phyloP scores from a whole-genome alignment of 352 stramenopile species.

The Globisporangium camurandrum region DNA sequence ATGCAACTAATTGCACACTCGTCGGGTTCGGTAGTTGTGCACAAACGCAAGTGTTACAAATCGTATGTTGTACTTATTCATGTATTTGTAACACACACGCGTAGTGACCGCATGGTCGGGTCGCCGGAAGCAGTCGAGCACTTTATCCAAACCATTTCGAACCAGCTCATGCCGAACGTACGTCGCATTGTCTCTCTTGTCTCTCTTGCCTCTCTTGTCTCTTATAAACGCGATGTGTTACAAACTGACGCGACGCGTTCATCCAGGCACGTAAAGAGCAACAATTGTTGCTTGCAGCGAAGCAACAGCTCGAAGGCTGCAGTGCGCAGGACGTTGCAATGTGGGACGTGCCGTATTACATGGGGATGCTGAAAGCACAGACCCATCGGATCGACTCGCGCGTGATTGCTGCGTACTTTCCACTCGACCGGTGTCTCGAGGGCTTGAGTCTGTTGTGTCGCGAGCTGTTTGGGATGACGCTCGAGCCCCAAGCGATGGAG shows the following conservation, averaged over 20 bases:
- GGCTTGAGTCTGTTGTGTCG: slow-evolving; percentile 85
- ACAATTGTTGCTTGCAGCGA: slow-evolving; percentile 47
- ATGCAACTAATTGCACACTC: not conserved
- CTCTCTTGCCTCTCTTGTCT: not conserved
- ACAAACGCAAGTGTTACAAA: too few relatives aligned
- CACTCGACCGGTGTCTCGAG: slow-evolving; percentile 87
- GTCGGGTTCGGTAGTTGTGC: not conserved
- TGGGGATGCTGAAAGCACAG: slow-evolving; percentile 76
- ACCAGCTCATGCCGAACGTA: slow-evolving; percentile 69
- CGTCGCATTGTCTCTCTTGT: not conserved
- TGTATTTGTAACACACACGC: too few relatives aligned
- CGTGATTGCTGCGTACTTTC: slow-evolving; percentile 86
- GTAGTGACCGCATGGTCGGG: slow-evolving; percentile 82
- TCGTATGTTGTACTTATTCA: too few relatives aligned
- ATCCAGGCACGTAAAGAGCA: slow-evolving; percentile 47
- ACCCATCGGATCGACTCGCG: slow-evolving; percentile 70
- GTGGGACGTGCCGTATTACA: slow-evolving; percentile 95
- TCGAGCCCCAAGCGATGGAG: slow-evolving; percentile 73
- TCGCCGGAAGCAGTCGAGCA: slow-evolving; percentile 50
- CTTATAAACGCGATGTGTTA: too few relatives aligned
- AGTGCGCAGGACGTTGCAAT: slow-evolving; percentile 60
- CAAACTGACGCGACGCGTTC: too few relatives aligned
- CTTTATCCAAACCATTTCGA: slow-evolving; percentile 60
- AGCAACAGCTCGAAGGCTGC: slow-evolving; percentile 47
- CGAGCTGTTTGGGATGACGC: slow-evolving; percentile 87